A percentile compares a stretch with the other conserved stretches of the same genome.
Evolutionary conservation across 768 basidiomycete species (phyloP).

Genomic region (Agrocybe praecox): DNA sequence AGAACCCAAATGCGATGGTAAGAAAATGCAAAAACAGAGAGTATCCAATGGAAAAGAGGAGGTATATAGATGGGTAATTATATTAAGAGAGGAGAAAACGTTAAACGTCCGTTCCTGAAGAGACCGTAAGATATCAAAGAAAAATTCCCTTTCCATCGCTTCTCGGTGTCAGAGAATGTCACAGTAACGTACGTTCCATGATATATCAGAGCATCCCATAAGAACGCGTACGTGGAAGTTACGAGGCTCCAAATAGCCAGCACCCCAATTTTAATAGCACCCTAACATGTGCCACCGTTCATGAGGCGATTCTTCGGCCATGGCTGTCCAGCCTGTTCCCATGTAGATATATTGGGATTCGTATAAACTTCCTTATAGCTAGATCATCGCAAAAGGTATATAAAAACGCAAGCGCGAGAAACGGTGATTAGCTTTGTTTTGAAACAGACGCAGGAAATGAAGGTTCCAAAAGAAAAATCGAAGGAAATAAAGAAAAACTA

Average conservation of each 20-base stretch:
- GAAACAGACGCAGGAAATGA: neutral
- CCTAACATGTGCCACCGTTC: slow-evolving; percentile 10
- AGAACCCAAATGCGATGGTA: too few species aligned
- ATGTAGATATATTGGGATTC: slow-evolving; percentile 73
- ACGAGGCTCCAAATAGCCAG: neutral
- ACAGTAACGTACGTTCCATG: too few species aligned
- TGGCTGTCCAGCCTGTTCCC: slow-evolving; percentile 54
- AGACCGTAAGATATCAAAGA: too few species aligned
- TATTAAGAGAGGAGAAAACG: too few species aligned
- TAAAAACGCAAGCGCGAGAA: neutral
- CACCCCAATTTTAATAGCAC: neutral
- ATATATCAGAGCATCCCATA: too few species aligned
- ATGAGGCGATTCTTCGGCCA: slow-evolving; percentile 57
- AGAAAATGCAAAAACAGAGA: too few species aligned
- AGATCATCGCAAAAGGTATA: neutral
- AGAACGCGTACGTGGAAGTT: neutral
- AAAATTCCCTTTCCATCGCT: too few species aligned
- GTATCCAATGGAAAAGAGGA: too few species aligned
- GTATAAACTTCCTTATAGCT: slow-evolving; percentile 63
- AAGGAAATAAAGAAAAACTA: neutral
- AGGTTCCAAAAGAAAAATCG: neutral
- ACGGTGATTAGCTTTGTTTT: neutral
- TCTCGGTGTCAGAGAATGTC: too few species aligned
- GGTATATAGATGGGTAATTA: too few species aligned
- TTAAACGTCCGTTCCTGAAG: too few species aligned